Evolutionary conservation across 441 rosid species (phyloP).

Genomic region (Erodium texanum): DNA sequence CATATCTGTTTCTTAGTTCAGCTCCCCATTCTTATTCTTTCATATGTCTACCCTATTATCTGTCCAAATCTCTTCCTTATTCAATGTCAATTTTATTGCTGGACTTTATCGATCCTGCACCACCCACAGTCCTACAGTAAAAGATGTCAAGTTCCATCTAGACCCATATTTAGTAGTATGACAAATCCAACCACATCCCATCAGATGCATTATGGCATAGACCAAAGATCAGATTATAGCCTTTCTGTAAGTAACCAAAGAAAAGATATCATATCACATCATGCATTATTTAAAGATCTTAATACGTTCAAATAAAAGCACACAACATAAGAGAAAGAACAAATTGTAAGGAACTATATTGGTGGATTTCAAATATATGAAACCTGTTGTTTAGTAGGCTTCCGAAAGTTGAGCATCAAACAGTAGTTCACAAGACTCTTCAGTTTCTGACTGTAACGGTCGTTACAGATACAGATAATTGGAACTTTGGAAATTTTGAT

Average conservation of each 20-base stretch:
- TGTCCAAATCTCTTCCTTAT: too few relatives aligned
- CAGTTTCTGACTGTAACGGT: constrained; percentile 91
- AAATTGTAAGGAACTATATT: background rate
- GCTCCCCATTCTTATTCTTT: too few relatives aligned
- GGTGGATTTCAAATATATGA: background rate
- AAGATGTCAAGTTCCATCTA: background rate
- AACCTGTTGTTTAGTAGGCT: constrained; percentile 98
- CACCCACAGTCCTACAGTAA: background rate
- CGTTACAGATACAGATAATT: constrained; percentile 93
- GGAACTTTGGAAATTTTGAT: constrained; percentile 87
- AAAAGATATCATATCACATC: background rate
- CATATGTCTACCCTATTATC: too few relatives aligned
- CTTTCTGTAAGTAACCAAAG: too few relatives aligned
- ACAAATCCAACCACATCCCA: background rate
- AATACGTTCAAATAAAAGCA: background rate
- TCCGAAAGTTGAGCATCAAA: constrained; percentile 66
- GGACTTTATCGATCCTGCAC: too few relatives aligned
- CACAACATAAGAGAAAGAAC: constrained; percentile 9
- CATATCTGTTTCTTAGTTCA: too few relatives aligned
- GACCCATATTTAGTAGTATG: background rate
- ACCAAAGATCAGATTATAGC: background rate
- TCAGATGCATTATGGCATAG: background rate
- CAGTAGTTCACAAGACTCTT: constrained; percentile 89
- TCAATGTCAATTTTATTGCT: too few relatives aligned
- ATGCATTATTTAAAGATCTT: too few relatives aligned